Evolutionary conservation across 306 rosid genomes (phyloP).

Genomic region (Dalbergia oliveri): DNA sequence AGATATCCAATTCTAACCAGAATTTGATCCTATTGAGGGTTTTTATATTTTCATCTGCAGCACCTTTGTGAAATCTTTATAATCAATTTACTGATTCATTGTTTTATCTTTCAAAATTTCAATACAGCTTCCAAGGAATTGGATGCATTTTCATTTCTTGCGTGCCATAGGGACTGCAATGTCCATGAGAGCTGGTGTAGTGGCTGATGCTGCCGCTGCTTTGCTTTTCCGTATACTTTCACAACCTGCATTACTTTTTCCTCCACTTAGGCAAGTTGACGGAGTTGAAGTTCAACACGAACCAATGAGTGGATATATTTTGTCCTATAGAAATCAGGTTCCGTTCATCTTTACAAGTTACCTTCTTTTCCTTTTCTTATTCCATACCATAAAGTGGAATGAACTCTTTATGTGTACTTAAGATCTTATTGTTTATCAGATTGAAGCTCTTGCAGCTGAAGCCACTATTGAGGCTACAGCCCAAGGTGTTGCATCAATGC

Average conservation of each 20-base stretch:
- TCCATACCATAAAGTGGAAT: background rate
- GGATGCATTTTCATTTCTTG: slow-evolving; percentile 94
- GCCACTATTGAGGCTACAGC: slow-evolving; percentile 94
- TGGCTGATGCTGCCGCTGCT: slow-evolving; percentile 95
- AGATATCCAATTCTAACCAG: background rate
- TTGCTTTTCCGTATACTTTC: slow-evolving; percentile 90
- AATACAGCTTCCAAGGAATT: slow-evolving; percentile 86
- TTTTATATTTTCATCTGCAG: slow-evolving; percentile 7
- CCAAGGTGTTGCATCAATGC: slow-evolving; percentile 94
- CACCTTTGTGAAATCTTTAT: slow-evolving; percentile 14
- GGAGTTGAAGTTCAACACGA: slow-evolving; percentile 79
- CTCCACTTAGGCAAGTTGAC: slow-evolving; percentile 84
- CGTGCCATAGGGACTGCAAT: slow-evolving; percentile 95
- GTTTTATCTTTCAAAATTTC: background rate
- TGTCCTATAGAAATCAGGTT: slow-evolving; percentile 84
- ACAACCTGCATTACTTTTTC: slow-evolving; percentile 91
- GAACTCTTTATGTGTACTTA: slow-evolving; percentile 7
- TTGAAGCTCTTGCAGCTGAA: slow-evolving; percentile 75
- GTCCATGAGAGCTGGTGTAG: slow-evolving; percentile 91
- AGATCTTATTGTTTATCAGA: slow-evolving; percentile 54
- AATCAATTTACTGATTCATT: slow-evolving; percentile 18
- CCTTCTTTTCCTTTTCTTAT: background rate
- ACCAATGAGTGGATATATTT: slow-evolving; percentile 71
- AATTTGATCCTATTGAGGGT: background rate
- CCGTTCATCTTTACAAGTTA: background rate